Evolutionary conservation across 148 eudicot species (phyloP).

Genomic region (Camellia japonica): DNA sequence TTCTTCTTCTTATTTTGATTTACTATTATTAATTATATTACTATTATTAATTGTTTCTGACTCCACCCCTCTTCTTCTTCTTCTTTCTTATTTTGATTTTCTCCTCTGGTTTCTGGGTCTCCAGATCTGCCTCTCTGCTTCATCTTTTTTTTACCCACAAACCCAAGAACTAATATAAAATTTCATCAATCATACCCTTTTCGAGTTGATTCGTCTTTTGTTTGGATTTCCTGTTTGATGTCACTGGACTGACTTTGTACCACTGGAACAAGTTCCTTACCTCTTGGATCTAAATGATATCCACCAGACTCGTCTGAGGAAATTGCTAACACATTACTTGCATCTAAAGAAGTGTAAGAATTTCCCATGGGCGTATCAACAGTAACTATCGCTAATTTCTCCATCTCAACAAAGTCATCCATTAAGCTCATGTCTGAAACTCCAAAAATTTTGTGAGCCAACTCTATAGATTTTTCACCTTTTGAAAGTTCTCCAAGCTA

Average conservation of each 20-base stretch:
- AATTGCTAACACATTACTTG: background rate
- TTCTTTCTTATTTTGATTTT: too few relatives aligned
- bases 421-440: constrained; percentile 41
- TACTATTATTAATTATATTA: too few relatives aligned
- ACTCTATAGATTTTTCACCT: constrained; percentile 28
- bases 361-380: constrained; percentile 16
- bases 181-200: constrained; percentile 40
- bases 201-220: background rate
- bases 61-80: too few relatives aligned
- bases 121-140: too few relatives aligned
- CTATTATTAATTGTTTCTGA: too few relatives aligned
- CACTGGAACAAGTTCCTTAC: constrained; percentile 40
- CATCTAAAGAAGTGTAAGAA: constrained; percentile 18
- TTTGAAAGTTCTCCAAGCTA: constrained; percentile 32
- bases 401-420: constrained; percentile 60
- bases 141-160: too few relatives aligned
- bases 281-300: constrained; percentile 20
- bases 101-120: too few relatives aligned
- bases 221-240: constrained; percentile 5
- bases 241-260: constrained; percentile 18
- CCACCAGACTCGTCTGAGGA: background rate
- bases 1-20: too few relatives aligned
- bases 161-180: too few relatives aligned
- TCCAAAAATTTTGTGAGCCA: constrained; percentile 31
- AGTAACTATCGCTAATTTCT: constrained; percentile 55